phyloP scores from a whole-genome alignment of 495 filamentous ascomycete genomes.

The Neurospora sp. region DNA sequence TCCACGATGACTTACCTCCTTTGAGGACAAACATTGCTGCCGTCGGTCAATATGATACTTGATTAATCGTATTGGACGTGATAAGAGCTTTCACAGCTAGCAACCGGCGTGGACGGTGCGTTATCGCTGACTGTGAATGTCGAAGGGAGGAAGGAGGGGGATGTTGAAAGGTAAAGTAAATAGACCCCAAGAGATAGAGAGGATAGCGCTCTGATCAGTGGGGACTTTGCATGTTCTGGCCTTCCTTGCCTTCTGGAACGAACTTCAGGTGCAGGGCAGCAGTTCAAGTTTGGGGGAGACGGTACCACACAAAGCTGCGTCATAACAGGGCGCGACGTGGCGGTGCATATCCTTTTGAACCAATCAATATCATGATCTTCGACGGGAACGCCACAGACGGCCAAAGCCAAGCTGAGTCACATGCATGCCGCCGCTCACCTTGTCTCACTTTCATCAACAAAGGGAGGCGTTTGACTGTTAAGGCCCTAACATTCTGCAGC shows the following conservation, averaged over 20 bases:
- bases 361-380: conserved; percentile 5
- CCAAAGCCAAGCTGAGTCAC: background rate
- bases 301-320: conserved; percentile 14
- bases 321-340: conserved; percentile 20
- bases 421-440: background rate
- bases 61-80: background rate
- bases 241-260: background rate
- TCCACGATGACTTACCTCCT: conserved; percentile 17
- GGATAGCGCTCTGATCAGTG: background rate
- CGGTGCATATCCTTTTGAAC: conserved; percentile 4
- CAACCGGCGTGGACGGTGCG: background rate
- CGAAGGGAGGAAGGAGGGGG: background rate
- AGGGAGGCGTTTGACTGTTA: background rate
- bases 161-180: background rate
- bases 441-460: background rate
- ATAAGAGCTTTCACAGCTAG: background rate
- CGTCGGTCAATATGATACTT: background rate
- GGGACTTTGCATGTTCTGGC: background rate
- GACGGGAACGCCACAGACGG: background rate
- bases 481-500: background rate
- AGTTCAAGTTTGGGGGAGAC: background rate
- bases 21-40: conserved; percentile 26
- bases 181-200: background rate
- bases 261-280: background rate
- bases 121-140: background rate